Conservation (phyloP, 345 rosid genomes). For the Salix viminalis region DNA sequence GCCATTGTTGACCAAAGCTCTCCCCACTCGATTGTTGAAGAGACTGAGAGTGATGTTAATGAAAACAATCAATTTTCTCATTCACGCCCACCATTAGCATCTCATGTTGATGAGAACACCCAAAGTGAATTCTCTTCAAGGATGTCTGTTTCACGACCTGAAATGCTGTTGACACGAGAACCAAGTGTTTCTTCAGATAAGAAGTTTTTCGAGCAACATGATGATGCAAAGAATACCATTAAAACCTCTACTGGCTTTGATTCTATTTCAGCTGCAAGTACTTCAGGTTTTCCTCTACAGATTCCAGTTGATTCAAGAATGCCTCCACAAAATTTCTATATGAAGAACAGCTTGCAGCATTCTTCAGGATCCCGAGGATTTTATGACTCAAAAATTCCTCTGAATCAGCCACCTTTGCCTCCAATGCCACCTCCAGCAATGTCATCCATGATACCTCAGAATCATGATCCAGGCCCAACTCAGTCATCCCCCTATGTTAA, state of each 20-base stretch:
- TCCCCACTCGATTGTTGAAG: constrained; percentile 89
- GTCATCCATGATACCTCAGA: constrained; percentile 48
- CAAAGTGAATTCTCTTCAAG: constrained; percentile 89
- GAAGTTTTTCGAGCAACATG: constrained; percentile 67
- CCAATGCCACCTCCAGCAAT: constrained; percentile 76
- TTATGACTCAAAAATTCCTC: constrained; percentile 60
- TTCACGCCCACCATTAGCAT: constrained; percentile 61
- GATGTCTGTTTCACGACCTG: constrained; percentile 72
- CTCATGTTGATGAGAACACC: constrained; percentile 67
- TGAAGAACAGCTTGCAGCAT: constrained; percentile 61
- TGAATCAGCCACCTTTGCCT: constrained; percentile 89
- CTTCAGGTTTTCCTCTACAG: constrained; percentile 48
- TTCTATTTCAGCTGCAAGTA: constrained; percentile 35
- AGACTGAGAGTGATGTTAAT: constrained; percentile 80
- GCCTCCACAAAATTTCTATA: constrained; percentile 53
- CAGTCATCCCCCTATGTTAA: constrained; percentile 50
- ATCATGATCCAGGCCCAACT: constrained; percentile 41
- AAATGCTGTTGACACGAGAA: constrained; percentile 67
- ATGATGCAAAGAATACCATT: constrained; percentile 51
- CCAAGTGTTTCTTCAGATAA: constrained; percentile 78
- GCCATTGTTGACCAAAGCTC: constrained; percentile 67
- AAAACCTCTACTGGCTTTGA: constrained; percentile 44
- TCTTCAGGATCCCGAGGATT: constrained; percentile 55
- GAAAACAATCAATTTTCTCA: constrained; percentile 62
- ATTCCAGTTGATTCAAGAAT: constrained; percentile 56